These are phyloP conservation scores for Cyclotella atomus DNA, from an alignment of 108 stramenopile species.

Conservation along the genomic window DNA sequence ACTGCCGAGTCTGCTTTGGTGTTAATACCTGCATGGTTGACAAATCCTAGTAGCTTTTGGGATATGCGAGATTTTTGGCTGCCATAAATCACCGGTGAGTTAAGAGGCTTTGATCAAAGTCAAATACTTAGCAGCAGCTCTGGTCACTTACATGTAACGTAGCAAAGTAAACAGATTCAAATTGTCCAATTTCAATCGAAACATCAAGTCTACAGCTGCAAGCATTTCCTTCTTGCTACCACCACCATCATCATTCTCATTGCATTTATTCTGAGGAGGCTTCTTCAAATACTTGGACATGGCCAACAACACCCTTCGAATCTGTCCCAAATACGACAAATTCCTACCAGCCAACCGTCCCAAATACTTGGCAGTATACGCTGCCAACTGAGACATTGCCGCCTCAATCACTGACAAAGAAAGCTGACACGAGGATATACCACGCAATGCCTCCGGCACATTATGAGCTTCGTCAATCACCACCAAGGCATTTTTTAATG, in stretches of 20 bases:
- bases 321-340: constrained; percentile 82
- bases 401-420: constrained; percentile 52
- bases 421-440: constrained; percentile 57
- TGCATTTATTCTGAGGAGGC: constrained; percentile 17
- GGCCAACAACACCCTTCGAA: constrained; percentile 71
- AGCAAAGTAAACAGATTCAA: constrained; percentile 93
- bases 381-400: constrained; percentile 61
- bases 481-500: constrained; percentile 78
- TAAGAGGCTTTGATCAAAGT: too few species aligned
- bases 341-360: constrained; percentile 70
- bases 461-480: constrained; percentile 99
- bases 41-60: constrained; percentile 90
- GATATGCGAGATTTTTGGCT: constrained; percentile 73
- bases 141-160: constrained; percentile 72
- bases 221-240: constrained; percentile 55
- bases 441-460: constrained; percentile 82
- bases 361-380: constrained; percentile 62
- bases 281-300: constrained; percentile 58
- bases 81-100: too few species aligned
- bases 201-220: constrained; percentile 80
- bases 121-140: too few species aligned
- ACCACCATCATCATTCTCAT: constrained; percentile 5
- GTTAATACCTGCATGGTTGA: constrained; percentile 35
- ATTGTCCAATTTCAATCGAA: constrained; percentile 83
- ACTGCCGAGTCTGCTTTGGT: constrained; percentile 1